A percentile compares a stretch with the other conserved stretches of the same genome.
These are phyloP conservation scores for Debaryomyces robertsiae DNA, from an alignment of 1,139 yeast species.

Conservation along the genomic window DNA sequence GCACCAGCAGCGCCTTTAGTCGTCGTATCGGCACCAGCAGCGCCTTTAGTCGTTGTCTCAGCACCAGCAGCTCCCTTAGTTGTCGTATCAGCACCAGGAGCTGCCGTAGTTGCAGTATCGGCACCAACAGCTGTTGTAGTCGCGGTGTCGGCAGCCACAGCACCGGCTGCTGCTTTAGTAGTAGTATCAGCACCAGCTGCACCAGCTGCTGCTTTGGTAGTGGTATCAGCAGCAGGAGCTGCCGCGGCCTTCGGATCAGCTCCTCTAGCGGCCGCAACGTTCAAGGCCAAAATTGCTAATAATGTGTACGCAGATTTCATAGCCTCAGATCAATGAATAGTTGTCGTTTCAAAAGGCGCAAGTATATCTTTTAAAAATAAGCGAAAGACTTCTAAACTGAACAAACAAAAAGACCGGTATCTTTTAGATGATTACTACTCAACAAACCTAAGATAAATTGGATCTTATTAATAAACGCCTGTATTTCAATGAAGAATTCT, in stretches of 20 bases:
- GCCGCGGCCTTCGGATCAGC: conserved; percentile 2
- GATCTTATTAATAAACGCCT: neutral
- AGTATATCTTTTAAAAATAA: neutral
- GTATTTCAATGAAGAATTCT: neutral
- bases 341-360: neutral
- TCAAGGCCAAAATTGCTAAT: conserved; percentile 7
- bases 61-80: conserved; percentile 11
- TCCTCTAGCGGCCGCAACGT: conserved; percentile 3
- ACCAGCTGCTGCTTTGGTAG: conserved; percentile 6
- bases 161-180: conserved; percentile 5
- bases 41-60: conserved; percentile 18
- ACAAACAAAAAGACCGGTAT: too few species aligned
- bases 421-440: too few species aligned
- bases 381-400: neutral
- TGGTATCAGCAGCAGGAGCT: conserved; percentile 8
- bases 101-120: conserved; percentile 8
- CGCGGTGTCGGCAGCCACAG: conserved; percentile 13
- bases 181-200: conserved; percentile 7
- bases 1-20: conserved; percentile 17
- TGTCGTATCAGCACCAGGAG: conserved; percentile 15
- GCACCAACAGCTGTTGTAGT: conserved; percentile 1
- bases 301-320: conserved; percentile 8
- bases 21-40: conserved; percentile 17
- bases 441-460: too few species aligned
- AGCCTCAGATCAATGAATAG: neutral